Conservation (phyloP, 805 yeast genomes). For the Pichia insulana region DNA sequence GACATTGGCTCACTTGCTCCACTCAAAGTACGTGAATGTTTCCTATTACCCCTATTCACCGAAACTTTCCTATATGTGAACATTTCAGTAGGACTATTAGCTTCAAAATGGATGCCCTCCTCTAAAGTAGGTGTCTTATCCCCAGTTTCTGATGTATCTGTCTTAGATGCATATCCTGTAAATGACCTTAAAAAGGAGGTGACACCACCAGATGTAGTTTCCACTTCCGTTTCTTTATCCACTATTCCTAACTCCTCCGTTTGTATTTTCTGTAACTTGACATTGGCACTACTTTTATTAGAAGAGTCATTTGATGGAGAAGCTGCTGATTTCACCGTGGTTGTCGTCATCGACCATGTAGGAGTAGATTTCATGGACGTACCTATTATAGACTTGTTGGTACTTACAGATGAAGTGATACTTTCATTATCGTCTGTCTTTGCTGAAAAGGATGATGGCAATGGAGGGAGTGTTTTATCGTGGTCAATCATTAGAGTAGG, state of each 20-base stretch:
- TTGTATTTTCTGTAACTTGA: background rate
- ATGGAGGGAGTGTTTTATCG: conserved; percentile 8
- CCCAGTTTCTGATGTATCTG: background rate
- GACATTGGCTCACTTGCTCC: conserved; percentile 1
- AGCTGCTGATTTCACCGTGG: conserved; percentile 1
- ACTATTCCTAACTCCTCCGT: background rate
- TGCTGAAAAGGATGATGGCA: conserved; percentile 6
- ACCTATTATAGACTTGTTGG: background rate
- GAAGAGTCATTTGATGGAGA: background rate
- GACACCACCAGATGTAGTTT: too few species aligned
- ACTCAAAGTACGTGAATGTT: conserved; percentile 1
- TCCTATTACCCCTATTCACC: background rate
- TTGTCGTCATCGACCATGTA: conserved; percentile 14
- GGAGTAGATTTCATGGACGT: conserved; percentile 15
- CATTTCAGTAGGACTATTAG: conserved; percentile 10
- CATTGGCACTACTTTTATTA: background rate
- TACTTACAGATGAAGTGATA: background rate
- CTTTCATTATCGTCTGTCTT: background rate
- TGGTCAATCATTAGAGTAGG: conserved; percentile 6
- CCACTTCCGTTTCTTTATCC: background rate
- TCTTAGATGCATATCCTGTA: conserved; percentile 1
- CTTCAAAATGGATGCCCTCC: conserved; percentile 9
- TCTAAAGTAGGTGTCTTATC: background rate
- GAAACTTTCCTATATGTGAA: conserved; percentile 7
- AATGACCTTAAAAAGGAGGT: background rate